Evolutionary conservation across 495 filamentous ascomycete species (phyloP).

Genomic region (Aspergillus mulundensis): DNA sequence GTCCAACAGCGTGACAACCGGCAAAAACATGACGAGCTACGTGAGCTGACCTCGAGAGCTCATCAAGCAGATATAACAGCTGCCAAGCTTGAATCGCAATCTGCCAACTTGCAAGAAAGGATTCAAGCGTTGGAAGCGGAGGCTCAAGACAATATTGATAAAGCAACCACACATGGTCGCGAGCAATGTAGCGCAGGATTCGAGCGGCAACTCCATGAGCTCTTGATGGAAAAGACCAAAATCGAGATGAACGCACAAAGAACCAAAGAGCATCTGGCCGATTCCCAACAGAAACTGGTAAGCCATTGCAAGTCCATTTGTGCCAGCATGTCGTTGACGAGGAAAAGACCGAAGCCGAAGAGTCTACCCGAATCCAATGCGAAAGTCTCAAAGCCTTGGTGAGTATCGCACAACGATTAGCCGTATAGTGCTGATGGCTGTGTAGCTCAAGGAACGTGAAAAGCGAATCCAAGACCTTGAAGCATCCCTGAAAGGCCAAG

Average conservation of each 20-base stretch:
- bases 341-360: constrained; percentile 18
- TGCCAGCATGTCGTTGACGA: constrained; percentile 14
- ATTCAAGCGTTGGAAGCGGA: constrained; percentile 17
- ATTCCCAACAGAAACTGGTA: constrained; percentile 26
- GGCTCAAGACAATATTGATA: constrained; percentile 24
- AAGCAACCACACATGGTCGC: constrained; percentile 16
- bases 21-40: constrained; percentile 17
- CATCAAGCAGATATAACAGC: constrained; percentile 15
- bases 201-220: constrained; percentile 21
- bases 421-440: constrained; percentile 13
- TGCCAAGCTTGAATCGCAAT: constrained; percentile 17
- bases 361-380: constrained; percentile 7
- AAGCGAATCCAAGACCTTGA: constrained; percentile 22
- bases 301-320: background rate
- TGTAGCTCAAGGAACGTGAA: constrained; percentile 21
- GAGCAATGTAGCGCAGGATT: constrained; percentile 21
- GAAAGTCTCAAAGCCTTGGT: constrained; percentile 16
- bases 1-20: constrained; percentile 17
- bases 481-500: background rate
- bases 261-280: constrained; percentile 17
- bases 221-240: constrained; percentile 22
- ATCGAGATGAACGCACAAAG: constrained; percentile 14
- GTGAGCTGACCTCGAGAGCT: constrained; percentile 11
- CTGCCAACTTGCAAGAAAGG: constrained; percentile 18
- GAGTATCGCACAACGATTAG: background rate